Percentiles rank a stretch among this genome's conserved stretches.
Evolutionary conservation across 495 filamentous ascomycete species (phyloP).

Genomic region (Lasiosphaeriaceae sp.): DNA sequence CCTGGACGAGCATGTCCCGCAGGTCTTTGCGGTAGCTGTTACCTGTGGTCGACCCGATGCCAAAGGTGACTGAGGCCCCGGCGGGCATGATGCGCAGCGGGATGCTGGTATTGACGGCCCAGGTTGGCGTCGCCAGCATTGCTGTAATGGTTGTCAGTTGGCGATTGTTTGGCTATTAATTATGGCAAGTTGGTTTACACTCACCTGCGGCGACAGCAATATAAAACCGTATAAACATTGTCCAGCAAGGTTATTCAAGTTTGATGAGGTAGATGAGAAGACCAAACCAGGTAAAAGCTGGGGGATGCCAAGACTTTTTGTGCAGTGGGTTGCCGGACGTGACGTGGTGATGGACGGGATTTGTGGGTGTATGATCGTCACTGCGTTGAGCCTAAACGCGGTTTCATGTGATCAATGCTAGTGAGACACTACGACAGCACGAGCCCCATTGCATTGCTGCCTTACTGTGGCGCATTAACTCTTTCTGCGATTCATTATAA

Average conservation of each 20-base stretch:
- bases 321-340: neutral
- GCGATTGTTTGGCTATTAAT: neutral
- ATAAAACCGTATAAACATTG: neutral
- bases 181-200: neutral
- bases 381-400: neutral
- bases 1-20: conserved; percentile 31
- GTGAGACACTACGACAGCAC: neutral
- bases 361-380: neutral
- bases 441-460: too few relatives aligned
- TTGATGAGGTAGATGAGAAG: neutral
- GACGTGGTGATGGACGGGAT: neutral
- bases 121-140: neutral
- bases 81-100: conserved; percentile 50
- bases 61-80: conserved; percentile 57
- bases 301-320: neutral
- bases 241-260: neutral
- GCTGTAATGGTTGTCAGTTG: neutral
- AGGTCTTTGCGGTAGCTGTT: conserved; percentile 53
- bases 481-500: too few relatives aligned
- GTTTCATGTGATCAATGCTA: neutral
- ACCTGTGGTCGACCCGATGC: conserved; percentile 45
- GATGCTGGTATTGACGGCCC: neutral
- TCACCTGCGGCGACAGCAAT: neutral
- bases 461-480: too few relatives aligned
- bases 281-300: neutral